Conservation (phyloP, 2,329 filamentous ascomycete genomes). For the Cladosporium sphaerospermum region DNA sequence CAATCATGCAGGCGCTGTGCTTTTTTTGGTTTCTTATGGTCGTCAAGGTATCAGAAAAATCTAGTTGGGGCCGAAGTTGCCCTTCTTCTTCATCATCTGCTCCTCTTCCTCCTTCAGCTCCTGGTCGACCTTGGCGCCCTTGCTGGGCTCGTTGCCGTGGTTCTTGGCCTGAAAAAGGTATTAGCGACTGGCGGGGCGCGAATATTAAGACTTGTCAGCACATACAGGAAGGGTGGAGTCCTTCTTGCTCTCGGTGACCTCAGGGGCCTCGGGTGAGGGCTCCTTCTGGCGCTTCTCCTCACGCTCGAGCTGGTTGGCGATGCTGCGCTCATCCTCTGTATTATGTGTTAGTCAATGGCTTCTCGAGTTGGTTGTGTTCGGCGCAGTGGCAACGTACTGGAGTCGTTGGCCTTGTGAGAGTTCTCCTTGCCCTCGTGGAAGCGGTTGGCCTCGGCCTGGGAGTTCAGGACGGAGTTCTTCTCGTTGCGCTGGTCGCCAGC, state of each 20-base stretch:
- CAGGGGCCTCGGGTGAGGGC: constrained; percentile 27
- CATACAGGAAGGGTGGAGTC: constrained; percentile 50
- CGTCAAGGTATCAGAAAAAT: background rate
- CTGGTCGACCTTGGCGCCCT: constrained; percentile 66
- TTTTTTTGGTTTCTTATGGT: constrained; percentile 2
- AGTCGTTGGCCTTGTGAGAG: constrained; percentile 63
- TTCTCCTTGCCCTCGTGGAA: constrained; percentile 68
- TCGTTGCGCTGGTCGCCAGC: constrained; percentile 67
- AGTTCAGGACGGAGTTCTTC: constrained; percentile 32
- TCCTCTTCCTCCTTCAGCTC: constrained; percentile 63
- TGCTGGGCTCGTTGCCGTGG: constrained; percentile 69
- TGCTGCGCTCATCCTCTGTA: constrained; percentile 63
- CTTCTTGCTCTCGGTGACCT: constrained; percentile 42
- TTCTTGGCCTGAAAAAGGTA: constrained; percentile 41
- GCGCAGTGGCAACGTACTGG: constrained; percentile 50
- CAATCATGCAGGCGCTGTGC: constrained; percentile 9
- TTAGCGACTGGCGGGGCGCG: constrained; percentile 24
- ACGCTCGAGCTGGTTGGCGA: constrained; percentile 63
- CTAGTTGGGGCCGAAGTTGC: constrained; percentile 33
- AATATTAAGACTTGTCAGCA: constrained; percentile 4
- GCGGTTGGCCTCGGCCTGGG: constrained; percentile 47
- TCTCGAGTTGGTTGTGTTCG: background rate
- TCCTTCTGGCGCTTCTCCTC: constrained; percentile 51
- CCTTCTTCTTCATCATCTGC: constrained; percentile 57
- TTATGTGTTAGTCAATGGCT: background rate